Evolutionary conservation across 768 basidiomycete species (phyloP).

Genomic region (Kwoniella dendrophila): DNA sequence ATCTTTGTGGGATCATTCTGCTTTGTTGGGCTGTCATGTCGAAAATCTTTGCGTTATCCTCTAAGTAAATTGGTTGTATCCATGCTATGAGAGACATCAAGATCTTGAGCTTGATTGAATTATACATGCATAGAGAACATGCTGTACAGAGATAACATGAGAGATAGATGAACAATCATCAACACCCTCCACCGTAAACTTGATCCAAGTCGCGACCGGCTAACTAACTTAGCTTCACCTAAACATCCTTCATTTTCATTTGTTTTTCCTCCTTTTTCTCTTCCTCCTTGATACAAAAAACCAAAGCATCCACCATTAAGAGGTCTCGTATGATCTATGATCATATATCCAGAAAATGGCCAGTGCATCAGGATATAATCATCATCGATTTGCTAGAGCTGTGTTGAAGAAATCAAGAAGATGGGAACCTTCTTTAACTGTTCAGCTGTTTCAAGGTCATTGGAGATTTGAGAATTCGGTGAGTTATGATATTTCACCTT

Average conservation of each 20-base stretch:
- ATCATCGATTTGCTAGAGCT: conserved; percentile 56
- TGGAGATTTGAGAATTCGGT: conserved; percentile 58
- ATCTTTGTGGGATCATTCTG: no score
- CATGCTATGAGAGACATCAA: no score
- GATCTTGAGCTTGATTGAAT: no score
- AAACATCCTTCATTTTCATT: neutral
- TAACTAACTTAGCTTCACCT: neutral
- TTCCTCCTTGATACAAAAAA: conserved; percentile 6
- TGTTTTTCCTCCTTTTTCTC: conserved; percentile 2
- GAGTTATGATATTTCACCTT: conserved; percentile 15
- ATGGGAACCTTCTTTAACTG: conserved; percentile 55
- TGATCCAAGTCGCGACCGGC: neutral
- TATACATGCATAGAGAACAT: no score
- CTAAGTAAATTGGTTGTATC: no score
- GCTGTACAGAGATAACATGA: no score
- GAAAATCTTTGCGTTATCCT: no score
- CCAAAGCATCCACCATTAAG: conserved; percentile 1
- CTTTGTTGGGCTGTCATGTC: no score
- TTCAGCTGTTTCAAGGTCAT: conserved; percentile 56
- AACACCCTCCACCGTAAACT: no score
- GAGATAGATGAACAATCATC: no score
- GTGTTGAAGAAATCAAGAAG: conserved; percentile 57
- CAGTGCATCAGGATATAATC: conserved; percentile 57
- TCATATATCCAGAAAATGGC: conserved; percentile 42
- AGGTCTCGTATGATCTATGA: neutral